phyloP scores from a whole-genome alignment of 169 alveolate species.

The Plasmodium knowlesi region DNA sequence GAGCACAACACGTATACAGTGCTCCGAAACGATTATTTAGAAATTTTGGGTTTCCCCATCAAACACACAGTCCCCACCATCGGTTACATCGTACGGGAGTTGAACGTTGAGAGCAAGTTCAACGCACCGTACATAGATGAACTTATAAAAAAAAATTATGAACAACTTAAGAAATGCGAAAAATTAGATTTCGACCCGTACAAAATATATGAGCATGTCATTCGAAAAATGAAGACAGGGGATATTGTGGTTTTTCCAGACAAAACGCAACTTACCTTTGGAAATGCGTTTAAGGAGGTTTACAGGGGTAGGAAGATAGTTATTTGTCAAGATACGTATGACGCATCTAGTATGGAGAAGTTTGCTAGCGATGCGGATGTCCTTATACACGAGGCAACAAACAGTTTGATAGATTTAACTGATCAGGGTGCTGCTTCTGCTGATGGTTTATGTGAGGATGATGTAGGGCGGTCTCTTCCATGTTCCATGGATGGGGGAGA shows the following conservation, averaged over 20 bases:
- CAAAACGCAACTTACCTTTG: constrained; percentile 9
- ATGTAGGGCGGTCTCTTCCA: background rate
- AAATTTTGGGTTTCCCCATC: constrained; percentile 78
- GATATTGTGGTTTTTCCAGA: constrained; percentile 15
- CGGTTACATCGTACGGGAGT: constrained; percentile 86
- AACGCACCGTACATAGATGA: constrained; percentile 74
- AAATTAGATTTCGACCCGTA: constrained; percentile 30
- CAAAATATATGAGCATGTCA: constrained; percentile 58
- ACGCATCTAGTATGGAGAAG: constrained; percentile 76
- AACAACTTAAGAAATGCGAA: constrained; percentile 44
- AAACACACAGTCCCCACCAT: constrained; percentile 89
- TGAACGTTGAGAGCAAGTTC: constrained; percentile 70
- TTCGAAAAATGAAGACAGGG: constrained; percentile 27
- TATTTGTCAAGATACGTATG: constrained; percentile 83
- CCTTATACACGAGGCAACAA: constrained; percentile 83
- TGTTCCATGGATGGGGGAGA: background rate
- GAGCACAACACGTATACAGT: constrained; percentile 69
- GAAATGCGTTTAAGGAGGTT: constrained; percentile 27
- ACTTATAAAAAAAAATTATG: constrained; percentile 72
- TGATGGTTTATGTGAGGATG: background rate
- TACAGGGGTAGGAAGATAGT: constrained; percentile 77
- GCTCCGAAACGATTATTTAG: constrained; percentile 73
- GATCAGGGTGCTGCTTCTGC: background rate
- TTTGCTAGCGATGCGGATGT: constrained; percentile 83
- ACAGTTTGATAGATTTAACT: constrained; percentile 56